These are phyloP conservation scores for Plicaturopsis crispa DNA, from an alignment of 768 basidiomycete species.

Conservation along the genomic window DNA sequence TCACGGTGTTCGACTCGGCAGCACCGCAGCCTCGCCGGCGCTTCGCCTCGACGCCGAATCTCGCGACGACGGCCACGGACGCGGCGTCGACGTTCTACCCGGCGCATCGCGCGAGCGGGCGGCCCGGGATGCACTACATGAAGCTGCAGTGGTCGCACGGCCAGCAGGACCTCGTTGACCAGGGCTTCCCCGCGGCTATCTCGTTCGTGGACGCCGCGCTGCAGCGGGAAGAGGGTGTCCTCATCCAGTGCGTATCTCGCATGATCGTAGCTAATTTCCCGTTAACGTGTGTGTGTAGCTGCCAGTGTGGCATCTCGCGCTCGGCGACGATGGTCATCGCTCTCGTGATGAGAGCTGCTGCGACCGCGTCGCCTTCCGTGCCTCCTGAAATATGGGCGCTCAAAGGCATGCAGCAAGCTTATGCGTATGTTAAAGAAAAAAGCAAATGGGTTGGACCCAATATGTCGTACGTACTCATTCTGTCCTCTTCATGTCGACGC, in stretches of 20 bases:
- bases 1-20: conserved; percentile 54
- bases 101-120: conserved; percentile 57
- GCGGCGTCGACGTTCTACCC: conserved; percentile 53
- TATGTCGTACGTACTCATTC: conserved; percentile 69
- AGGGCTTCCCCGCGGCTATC: conserved; percentile 78
- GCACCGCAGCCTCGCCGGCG: conserved; percentile 44
- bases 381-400: conserved; percentile 72
- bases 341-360: conserved; percentile 89
- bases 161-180: conserved; percentile 77
- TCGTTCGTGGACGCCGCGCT: conserved; percentile 73
- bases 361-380: conserved; percentile 53
- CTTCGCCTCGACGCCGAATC: conserved; percentile 63
- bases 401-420: conserved; percentile 86
- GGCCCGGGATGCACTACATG: conserved; percentile 80
- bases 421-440: conserved; percentile 84
- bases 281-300: conserved; percentile 38
- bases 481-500: conserved; percentile 7
- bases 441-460: conserved; percentile 87
- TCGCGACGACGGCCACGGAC: conserved; percentile 28
- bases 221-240: conserved; percentile 67
- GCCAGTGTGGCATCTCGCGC: conserved; percentile 90
- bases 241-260: conserved; percentile 66
- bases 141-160: conserved; percentile 92
- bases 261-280: conserved; percentile 9
- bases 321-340: conserved; percentile 89